Conservation (phyloP, 352 stramenopile genomes). For the Phytophthora vignae region DNA sequence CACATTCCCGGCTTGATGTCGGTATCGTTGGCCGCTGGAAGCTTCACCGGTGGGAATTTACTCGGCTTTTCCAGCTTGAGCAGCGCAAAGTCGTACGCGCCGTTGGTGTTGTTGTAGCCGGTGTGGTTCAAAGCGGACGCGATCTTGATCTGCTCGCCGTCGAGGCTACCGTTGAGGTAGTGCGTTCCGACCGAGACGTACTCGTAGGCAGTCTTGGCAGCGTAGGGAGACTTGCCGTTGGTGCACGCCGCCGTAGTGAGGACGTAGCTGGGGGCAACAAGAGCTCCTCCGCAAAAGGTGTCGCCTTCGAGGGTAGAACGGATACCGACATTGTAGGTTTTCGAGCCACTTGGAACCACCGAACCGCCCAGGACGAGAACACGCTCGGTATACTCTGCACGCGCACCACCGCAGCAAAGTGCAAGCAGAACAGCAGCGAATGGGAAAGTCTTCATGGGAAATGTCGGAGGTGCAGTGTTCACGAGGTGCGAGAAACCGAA, state of each 20-base stretch:
- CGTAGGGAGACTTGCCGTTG: not conserved
- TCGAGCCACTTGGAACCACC: slow-evolving; percentile 34
- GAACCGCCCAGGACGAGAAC: slow-evolving; percentile 42
- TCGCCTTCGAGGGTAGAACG: slow-evolving; percentile 14
- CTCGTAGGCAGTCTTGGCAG: not conserved
- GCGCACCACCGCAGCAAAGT: too few species aligned
- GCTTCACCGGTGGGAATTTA: slow-evolving; percentile 36
- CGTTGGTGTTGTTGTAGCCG: slow-evolving; percentile 1
- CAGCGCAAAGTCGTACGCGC: slow-evolving; percentile 40
- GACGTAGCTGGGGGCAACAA: slow-evolving; percentile 12
- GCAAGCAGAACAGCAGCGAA: too few species aligned
- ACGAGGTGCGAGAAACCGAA: too few species aligned
- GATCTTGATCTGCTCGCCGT: slow-evolving; percentile 19
- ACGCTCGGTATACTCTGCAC: not conserved
- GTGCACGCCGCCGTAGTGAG: slow-evolving; percentile 7
- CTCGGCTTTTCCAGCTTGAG: slow-evolving; percentile 42
- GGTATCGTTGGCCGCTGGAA: slow-evolving; percentile 27
- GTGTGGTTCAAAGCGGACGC: not conserved
- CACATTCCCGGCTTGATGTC: not conserved
- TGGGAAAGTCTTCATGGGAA: too few species aligned
- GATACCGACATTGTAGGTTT: slow-evolving; percentile 38
- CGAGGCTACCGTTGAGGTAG: slow-evolving; percentile 7
- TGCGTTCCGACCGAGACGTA: slow-evolving; percentile 7
- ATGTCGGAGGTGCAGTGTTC: too few species aligned
- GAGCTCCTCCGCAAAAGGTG: slow-evolving; percentile 6